These are phyloP conservation scores for Acaromyces ingoldii DNA, from an alignment of 1,284 basidiomycete genomes.

Conservation along the genomic window DNA sequence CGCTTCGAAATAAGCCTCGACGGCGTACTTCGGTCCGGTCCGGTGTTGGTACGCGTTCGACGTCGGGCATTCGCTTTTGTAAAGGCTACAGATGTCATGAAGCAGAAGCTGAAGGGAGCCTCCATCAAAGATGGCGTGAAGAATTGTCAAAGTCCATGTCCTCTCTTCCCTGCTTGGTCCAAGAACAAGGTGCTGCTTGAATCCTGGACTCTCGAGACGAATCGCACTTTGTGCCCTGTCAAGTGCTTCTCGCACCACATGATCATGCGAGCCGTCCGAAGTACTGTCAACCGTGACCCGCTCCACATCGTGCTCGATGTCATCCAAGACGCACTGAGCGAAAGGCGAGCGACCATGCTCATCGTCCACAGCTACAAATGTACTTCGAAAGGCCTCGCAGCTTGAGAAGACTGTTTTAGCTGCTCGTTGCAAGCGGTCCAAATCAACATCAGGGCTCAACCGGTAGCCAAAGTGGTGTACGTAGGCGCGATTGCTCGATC, in stretches of 20 bases:
- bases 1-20: not conserved
- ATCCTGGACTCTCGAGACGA: too few relatives aligned
- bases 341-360: slow-evolving; percentile 15
- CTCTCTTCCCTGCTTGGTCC: too few relatives aligned
- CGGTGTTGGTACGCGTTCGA: not conserved
- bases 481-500: not conserved
- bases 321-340: slow-evolving; percentile 15
- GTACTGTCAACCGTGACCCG: too few relatives aligned
- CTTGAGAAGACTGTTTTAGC: not conserved
- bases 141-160: too few relatives aligned
- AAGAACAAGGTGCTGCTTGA: too few relatives aligned
- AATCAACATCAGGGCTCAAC: not conserved
- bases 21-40: not conserved
- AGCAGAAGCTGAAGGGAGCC: slow-evolving; percentile 12
- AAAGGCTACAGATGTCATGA: not conserved
- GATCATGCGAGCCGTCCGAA: too few relatives aligned
- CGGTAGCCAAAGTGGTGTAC: slow-evolving; percentile 3
- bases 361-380: slow-evolving; percentile 14
- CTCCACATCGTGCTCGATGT: too few relatives aligned
- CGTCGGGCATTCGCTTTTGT: not conserved
- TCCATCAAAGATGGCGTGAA: slow-evolving; percentile 18
- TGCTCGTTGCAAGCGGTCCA: slow-evolving; percentile 2
- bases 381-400: slow-evolving; percentile 8
- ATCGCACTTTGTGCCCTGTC: too few relatives aligned
- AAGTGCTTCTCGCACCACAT: too few relatives aligned